Conservation (phyloP, 2,329 filamentous ascomycete species). For the Akanthomyces muscarius region DNA sequence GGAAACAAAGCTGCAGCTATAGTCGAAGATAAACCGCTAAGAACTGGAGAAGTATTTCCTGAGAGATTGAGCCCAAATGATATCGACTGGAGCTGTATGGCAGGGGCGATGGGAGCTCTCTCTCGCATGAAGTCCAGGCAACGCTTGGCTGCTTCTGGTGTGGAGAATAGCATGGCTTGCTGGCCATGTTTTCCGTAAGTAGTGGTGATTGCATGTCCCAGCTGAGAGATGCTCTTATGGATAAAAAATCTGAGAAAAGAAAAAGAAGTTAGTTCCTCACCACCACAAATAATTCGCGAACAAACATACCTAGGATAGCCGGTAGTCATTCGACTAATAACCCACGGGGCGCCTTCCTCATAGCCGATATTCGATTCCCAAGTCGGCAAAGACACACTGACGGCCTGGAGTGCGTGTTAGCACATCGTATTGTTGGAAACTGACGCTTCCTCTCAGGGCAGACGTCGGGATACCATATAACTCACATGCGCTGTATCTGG, state of each 20-base stretch:
- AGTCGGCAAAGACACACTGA: slow-evolving; percentile 92
- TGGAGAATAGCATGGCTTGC: slow-evolving; percentile 80
- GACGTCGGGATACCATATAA: slow-evolving; percentile 22
- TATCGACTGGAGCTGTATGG: slow-evolving; percentile 49
- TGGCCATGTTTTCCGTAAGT: slow-evolving; percentile 59
- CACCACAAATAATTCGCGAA: not conserved
- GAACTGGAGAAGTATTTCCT: slow-evolving; percentile 46
- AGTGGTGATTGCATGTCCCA: slow-evolving; percentile 64
- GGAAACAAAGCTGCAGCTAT: slow-evolving; percentile 71
- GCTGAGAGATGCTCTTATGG: slow-evolving; percentile 72
- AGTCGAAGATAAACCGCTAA: slow-evolving; percentile 53
- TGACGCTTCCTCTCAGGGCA: not conserved
- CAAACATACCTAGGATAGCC: slow-evolving; percentile 75
- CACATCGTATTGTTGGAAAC: not conserved
- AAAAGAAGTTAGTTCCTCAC: slow-evolving; percentile 14
- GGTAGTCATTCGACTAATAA: slow-evolving; percentile 78
- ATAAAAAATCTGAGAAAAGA: slow-evolving; percentile 77
- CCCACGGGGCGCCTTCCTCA: slow-evolving; percentile 86
- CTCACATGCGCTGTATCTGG: slow-evolving; percentile 74
- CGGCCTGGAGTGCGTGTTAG: slow-evolving; percentile 56
- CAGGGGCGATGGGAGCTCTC: slow-evolving; percentile 50
- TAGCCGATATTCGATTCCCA: slow-evolving; percentile 91
- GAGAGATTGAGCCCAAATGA: slow-evolving; percentile 60
- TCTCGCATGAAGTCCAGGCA: slow-evolving; percentile 70
- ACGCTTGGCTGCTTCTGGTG: slow-evolving; percentile 60